Evolutionary conservation across 1,139 yeast species (phyloP).

Genomic region (Geotrichum phurueaensis): DNA sequence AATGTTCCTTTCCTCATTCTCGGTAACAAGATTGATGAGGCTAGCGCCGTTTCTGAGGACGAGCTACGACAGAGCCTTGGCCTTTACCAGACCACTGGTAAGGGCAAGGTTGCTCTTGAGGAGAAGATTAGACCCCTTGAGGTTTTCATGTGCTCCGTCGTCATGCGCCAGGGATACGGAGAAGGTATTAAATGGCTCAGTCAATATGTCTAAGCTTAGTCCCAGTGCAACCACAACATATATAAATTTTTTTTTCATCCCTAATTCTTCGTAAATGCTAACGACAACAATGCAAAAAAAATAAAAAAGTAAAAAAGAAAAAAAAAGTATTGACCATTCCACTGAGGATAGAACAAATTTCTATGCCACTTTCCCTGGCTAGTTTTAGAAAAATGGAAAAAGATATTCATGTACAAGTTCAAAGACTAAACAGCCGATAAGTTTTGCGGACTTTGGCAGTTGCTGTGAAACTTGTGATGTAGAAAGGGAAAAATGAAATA

Average conservation of each 20-base stretch:
- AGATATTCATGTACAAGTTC: too few relatives aligned
- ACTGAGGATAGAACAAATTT: neutral
- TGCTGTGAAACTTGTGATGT: neutral
- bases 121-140: conserved; percentile 88
- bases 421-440: too few relatives aligned
- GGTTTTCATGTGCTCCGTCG: conserved; percentile 94
- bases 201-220: conserved; percentile 60
- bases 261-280: neutral
- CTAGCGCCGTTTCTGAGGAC: conserved; percentile 90
- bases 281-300: neutral
- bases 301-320: too few relatives aligned
- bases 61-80: conserved; percentile 91
- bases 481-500: neutral
- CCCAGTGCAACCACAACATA: neutral
- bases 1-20: conserved; percentile 87
- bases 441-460: neutral
- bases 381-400: too few relatives aligned
- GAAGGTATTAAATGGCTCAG: conserved; percentile 97
- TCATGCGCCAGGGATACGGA: conserved; percentile 93
- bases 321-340: neutral
- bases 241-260: neutral
- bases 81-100: conserved; percentile 83
- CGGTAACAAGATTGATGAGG: conserved; percentile 95
- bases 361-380: too few relatives aligned
- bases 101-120: conserved; percentile 61